Conservation (phyloP, 1,284 basidiomycete species). For the Pseudozyma thailandica region DNA sequence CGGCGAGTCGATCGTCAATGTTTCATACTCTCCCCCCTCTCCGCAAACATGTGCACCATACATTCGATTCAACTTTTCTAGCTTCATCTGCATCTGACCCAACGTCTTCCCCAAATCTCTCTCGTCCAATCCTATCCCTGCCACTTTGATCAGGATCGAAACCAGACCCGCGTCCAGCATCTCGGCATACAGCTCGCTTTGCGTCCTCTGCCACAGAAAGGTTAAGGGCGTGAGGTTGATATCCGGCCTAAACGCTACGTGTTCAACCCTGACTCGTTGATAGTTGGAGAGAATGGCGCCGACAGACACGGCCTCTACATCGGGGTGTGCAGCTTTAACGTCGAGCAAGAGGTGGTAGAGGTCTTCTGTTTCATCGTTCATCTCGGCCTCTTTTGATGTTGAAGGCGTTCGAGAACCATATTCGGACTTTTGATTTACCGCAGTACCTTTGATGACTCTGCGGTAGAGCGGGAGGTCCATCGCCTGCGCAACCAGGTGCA, state of each 20-base stretch:
- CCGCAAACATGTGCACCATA: constrained; percentile 96
- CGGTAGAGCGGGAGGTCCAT: constrained; percentile 88
- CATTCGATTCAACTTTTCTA: constrained; percentile 78
- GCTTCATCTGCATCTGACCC: constrained; percentile 78
- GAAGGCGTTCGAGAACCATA: constrained; percentile 75
- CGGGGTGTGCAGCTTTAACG: constrained; percentile 79
- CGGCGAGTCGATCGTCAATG: constrained; percentile 87
- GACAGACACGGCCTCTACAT: constrained; percentile 86
- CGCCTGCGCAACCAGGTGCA: constrained; percentile 85
- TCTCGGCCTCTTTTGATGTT: constrained; percentile 63
- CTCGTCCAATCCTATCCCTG: constrained; percentile 86
- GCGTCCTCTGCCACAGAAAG: constrained; percentile 94
- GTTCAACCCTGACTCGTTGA: constrained; percentile 94
- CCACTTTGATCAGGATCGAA: constrained; percentile 92
- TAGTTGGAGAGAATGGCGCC: constrained; percentile 98
- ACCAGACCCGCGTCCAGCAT: constrained; percentile 86
- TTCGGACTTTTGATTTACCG: constrained; percentile 83
- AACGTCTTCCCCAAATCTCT: constrained; percentile 82
- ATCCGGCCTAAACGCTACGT: constrained; percentile 75
- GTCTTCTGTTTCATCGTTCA: constrained; percentile 92
- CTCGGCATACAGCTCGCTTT: constrained; percentile 82
- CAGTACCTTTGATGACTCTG: constrained; percentile 80
- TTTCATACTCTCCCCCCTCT: constrained; percentile 98
- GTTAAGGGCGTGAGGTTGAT: constrained; percentile 82
- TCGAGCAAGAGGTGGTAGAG: constrained; percentile 79